Evolutionary conservation across 2,329 filamentous ascomycete genomes (phyloP).

Genomic region (Paraphoma sp.): DNA sequence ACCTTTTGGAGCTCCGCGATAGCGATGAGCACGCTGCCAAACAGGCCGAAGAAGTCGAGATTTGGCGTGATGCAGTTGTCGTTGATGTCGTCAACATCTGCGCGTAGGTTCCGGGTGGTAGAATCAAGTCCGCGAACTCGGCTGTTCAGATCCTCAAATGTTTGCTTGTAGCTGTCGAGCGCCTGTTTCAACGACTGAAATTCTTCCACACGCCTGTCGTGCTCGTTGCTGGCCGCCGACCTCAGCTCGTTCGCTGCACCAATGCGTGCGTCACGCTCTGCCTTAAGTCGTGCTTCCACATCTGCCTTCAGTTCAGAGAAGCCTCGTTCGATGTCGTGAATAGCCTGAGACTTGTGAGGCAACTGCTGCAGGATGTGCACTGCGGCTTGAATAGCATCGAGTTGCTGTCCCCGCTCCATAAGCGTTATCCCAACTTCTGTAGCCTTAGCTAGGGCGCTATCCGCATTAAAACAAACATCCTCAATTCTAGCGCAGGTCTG

Average conservation of each 20-base stretch:
- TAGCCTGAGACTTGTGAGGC: neutral
- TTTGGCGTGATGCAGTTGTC: conserved; percentile 11
- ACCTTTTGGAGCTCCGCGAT: conserved; percentile 3
- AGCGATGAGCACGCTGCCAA: conserved; percentile 3
- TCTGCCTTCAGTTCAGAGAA: neutral
- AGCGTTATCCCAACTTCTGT: neutral
- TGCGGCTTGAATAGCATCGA: neutral
- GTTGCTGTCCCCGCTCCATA: neutral
- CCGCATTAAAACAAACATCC: neutral
- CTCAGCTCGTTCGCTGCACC: conserved; percentile 4
- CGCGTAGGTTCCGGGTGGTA: neutral
- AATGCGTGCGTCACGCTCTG: neutral
- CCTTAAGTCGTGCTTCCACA: neutral
- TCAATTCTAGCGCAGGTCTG: neutral
- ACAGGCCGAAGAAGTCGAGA: conserved; percentile 3
- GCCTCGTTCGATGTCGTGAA: neutral
- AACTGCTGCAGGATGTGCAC: conserved; percentile 2
- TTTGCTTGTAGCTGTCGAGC: neutral
- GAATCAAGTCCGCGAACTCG: neutral
- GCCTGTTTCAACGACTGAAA: neutral
- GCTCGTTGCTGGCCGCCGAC: neutral
- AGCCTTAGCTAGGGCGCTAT: neutral
- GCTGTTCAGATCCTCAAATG: too few relatives aligned
- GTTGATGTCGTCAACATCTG: conserved; percentile 9
- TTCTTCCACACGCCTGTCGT: conserved; percentile 1